Percentiles rank a stretch among this genome's conserved stretches.
These are phyloP conservation scores for Fusarium fracticaudum DNA, from an alignment of 2,329 filamentous ascomycete species.

Conservation along the genomic window DNA sequence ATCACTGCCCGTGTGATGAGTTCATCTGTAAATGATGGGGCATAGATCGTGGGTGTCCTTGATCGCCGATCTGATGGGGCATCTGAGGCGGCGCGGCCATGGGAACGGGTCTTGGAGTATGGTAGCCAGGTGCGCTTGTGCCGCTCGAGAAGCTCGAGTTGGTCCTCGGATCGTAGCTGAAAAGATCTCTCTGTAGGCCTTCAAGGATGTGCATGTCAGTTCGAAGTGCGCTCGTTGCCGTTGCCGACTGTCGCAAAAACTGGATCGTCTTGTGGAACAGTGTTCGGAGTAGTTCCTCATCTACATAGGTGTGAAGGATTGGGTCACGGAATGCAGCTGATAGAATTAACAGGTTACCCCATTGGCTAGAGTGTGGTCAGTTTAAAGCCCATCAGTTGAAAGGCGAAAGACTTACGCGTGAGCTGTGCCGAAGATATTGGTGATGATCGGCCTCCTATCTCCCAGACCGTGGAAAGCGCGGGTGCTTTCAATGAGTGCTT, in stretches of 20 bases:
- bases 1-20: slow-evolving; percentile 34
- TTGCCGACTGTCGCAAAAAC: slow-evolving; percentile 76
- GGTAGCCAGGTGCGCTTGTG: slow-evolving; percentile 44
- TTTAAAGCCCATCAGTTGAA: not conserved
- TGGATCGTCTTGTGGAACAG: slow-evolving; percentile 79
- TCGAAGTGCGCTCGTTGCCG: slow-evolving; percentile 78
- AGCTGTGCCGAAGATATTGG: slow-evolving; percentile 95
- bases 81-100: slow-evolving; percentile 41
- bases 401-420: slow-evolving; percentile 79
- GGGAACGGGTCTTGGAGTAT: slow-evolving; percentile 36
- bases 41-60: slow-evolving; percentile 38
- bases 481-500: slow-evolving; percentile 85
- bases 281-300: slow-evolving; percentile 61
- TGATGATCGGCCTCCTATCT: slow-evolving; percentile 79
- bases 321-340: slow-evolving; percentile 80
- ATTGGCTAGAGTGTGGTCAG: slow-evolving; percentile 73
- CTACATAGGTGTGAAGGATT: slow-evolving; percentile 67
- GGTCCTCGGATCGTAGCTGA: slow-evolving; percentile 44
- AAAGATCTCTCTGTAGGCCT: slow-evolving; percentile 60
- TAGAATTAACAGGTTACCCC: slow-evolving; percentile 93
- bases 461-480: slow-evolving; percentile 77
- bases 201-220: slow-evolving; percentile 80
- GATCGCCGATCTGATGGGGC: slow-evolving; percentile 35
- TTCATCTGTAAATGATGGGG: slow-evolving; percentile 40
- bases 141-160: slow-evolving; percentile 57